phyloP scores from a whole-genome alignment of 352 stramenopile species.

The Poterioochromonas sp. region DNA sequence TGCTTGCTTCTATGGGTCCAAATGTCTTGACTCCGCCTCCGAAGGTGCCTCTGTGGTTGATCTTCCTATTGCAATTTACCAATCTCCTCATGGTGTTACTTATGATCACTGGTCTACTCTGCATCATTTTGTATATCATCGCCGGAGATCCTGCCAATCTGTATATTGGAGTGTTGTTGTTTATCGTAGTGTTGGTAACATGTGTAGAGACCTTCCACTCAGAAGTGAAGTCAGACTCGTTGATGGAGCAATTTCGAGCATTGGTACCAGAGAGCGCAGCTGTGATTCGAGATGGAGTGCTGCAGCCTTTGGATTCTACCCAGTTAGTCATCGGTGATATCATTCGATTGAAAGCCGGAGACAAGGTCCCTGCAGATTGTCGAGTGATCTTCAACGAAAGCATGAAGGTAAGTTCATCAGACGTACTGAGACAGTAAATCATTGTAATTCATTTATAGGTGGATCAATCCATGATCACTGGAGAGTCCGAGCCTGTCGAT shows the following conservation, averaged over 20 bases:
- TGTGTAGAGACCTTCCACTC: slow-evolving; percentile 58
- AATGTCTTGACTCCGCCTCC: neutral
- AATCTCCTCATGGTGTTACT: neutral
- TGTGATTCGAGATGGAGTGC: slow-evolving; percentile 41
- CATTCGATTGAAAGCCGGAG: neutral
- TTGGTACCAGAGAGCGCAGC: slow-evolving; percentile 52
- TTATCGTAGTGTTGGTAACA: slow-evolving; percentile 55
- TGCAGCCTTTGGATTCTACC: slow-evolving; percentile 10
- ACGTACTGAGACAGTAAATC: slow-evolving; percentile 37
- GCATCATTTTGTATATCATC: slow-evolving; percentile 43
- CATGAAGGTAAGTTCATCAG: neutral
- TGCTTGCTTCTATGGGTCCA: neutral
- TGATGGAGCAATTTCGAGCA: slow-evolving; percentile 55
- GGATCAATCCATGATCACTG: slow-evolving; percentile 62
- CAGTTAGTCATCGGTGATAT: slow-evolving; percentile 17
- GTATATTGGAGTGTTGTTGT: slow-evolving; percentile 57
- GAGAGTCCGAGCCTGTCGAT: slow-evolving; percentile 56
- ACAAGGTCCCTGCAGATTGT: slow-evolving; percentile 16
- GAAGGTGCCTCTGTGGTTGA: neutral
- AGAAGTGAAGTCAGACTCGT: slow-evolving; percentile 55
- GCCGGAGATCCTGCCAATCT: slow-evolving; percentile 50
- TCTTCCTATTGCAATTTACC: slow-evolving; percentile 8
- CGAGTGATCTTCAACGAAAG: neutral
- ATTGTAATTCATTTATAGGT: slow-evolving; percentile 44
- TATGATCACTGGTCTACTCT: neutral